Evolutionary conservation across 306 rosid genomes (phyloP), one percentile per base, ranked within the genome.

Genomic region (Mimosa pudica): DNA sequence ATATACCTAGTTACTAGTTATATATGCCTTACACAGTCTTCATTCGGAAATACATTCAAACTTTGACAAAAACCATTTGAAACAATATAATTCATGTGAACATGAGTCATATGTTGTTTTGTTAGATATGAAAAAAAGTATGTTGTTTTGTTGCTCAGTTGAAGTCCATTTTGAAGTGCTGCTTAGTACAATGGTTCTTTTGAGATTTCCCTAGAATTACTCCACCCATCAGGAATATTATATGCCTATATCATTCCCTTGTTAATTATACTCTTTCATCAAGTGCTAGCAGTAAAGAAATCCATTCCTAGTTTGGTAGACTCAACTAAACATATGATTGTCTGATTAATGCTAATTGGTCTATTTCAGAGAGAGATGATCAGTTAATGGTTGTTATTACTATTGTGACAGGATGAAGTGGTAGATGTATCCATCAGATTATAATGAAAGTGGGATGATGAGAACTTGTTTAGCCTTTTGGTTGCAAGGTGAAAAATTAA

Each of bases 381-480:
- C 49, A 52, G 17, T 16, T 14, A 18, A 3, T 79, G 38, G 38
- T 60, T 4, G 12, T 41, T 38, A 41, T 42, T 68, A 17, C 49
- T 68, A 49, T 52, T 66, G 45, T 71, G 73, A 81, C 84, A 84
- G 84, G 82, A 13, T 70, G 38, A 63, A 80, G 78, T 65, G 62
- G 65, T 68, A 18, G 33, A 10, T 76, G 71, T 20, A 30, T 76
- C 71, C 47, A 60, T 46, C 77, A 44, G 72, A 66, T 66, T 41
- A 72, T 65, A 64, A 76, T 66, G 46, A 67, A 76, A 73, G 4
- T 77, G 87, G 72, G 73, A 75, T 72, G 52, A 11, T 10, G 52
- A 48, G 73, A 73, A 33, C 72, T 80, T 76, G n/a, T 38, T 66
- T 5, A 70, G 32, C 68, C 8, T 10, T 62, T 62, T 45, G 41